Base-by-base conservation (phyloP, 768 basidiomycete genomes). In the Lactarius sanguifluus region DNA sequence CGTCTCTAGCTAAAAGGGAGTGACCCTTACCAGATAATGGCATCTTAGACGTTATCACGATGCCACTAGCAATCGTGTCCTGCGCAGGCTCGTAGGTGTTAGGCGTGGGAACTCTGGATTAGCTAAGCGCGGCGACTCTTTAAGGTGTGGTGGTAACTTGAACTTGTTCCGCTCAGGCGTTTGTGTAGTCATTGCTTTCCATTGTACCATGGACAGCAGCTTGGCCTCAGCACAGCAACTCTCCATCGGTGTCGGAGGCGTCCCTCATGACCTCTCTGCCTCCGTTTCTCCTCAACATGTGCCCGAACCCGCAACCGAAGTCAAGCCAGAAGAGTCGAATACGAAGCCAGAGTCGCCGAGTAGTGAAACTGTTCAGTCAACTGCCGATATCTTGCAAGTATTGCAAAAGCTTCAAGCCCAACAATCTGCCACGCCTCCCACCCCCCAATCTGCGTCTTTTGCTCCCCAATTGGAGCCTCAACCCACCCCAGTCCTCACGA, bases 101-200 rank as follows among this genome's bases (percentile, higher is more conserved):
- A 55, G 8, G 30, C 66, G 66, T 67, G 66, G 62, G 66, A 67
- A 67, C 28, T 28, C 16, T 38, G 3, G 20, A 34, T 25, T 32
- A 34, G 43, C 25, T 47, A 36, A 61, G 7, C 20, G 67, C 75
- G 77, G 74, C 57, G 73, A 77, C 59, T 38, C 36, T 74, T 72
- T 65, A 71, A 38, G 50, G 50, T 50, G 47, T 23, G 23, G 50
- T 23, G 23, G 0, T 23, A 47, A 64, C 47, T 60, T 58, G 30
- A 62, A 64, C 69, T 64, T 66, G 61, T 57, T 69, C 69, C 43
- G 59, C 59, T 65, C 52, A 62, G 43, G 62, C 64, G 67, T 66
- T 59, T 57, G 58, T 47, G 36, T 64, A 64, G 66, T 64, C 62
- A 67, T 62, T 63, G 45, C 57, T 64, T 36, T 58, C 57, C 64